Conservation (phyloP, 768 basidiomycete species). For the Rhizopogon salebrosus region DNA sequence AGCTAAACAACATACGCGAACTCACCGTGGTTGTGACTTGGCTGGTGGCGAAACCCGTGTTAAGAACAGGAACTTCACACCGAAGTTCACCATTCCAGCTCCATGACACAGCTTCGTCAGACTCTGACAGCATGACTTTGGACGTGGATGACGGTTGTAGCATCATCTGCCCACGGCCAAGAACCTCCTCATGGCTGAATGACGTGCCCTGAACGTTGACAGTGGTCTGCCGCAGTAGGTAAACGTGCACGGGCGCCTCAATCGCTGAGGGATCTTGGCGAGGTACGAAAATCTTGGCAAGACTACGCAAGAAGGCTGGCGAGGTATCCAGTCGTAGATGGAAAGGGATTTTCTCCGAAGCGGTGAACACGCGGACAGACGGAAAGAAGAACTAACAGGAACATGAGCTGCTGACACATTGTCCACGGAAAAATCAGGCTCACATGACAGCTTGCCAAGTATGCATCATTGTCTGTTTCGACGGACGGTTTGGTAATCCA, state of each 20-base stretch:
- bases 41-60: slow-evolving; percentile 46
- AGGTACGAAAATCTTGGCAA: slow-evolving; percentile 5
- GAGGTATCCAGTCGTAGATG: slow-evolving; percentile 56
- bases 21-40: slow-evolving; percentile 48
- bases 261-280: slow-evolving; percentile 10
- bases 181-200: slow-evolving; percentile 20
- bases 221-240: slow-evolving; percentile 49
- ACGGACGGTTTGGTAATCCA: slow-evolving; percentile 19
- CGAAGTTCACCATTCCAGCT: slow-evolving; percentile 62
- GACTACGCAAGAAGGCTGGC: slow-evolving; percentile 29
- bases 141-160: slow-evolving; percentile 33
- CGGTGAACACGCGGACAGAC: slow-evolving; percentile 49
- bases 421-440: slow-evolving; percentile 1
- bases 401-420: neutral
- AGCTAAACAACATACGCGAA: neutral
- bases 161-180: slow-evolving; percentile 45
- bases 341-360: slow-evolving; percentile 57
- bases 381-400: slow-evolving; percentile 54
- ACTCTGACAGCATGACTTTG: slow-evolving; percentile 15
- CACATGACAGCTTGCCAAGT: slow-evolving; percentile 26
- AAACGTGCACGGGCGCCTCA: slow-evolving; percentile 38
- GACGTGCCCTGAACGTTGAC: slow-evolving; percentile 26
- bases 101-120: slow-evolving; percentile 30
- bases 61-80: slow-evolving; percentile 32
- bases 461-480: slow-evolving; percentile 5